Conservation (phyloP, 139 green algal species). For the Zygnema cylindricum region DNA sequence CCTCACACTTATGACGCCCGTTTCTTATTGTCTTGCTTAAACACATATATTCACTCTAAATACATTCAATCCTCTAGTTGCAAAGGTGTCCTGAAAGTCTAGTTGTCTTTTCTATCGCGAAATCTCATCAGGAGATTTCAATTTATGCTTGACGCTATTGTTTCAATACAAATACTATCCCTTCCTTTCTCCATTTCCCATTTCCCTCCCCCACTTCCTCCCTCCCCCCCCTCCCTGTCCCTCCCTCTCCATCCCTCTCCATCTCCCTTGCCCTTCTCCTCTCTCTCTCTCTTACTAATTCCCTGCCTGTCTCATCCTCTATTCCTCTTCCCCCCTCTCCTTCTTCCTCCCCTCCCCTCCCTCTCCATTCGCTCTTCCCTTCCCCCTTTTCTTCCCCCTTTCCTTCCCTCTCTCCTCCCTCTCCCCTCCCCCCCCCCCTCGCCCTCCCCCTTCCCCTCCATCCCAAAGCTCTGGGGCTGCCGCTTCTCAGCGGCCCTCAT, state of each 20-base stretch:
- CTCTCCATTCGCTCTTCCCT: constrained; percentile 78
- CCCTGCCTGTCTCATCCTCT: background rate
- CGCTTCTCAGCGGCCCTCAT: too few relatives aligned
- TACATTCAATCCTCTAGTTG: too few relatives aligned
- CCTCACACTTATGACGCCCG: too few relatives aligned
- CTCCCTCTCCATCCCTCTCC: background rate
- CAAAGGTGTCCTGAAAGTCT: too few relatives aligned
- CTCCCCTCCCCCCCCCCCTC: background rate
- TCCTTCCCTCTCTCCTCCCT: constrained; percentile 78
- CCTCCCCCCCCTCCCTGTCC: background rate
- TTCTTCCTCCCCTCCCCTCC: constrained; percentile 76
- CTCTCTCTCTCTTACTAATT: background rate
- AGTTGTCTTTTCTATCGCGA: too few relatives aligned
- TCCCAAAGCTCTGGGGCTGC: constrained; percentile 58
- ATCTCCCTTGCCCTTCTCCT: background rate
- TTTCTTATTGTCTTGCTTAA: too few relatives aligned
- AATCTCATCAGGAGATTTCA: too few relatives aligned
- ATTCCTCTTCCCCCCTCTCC: constrained; percentile 46
- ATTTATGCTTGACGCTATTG: too few relatives aligned
- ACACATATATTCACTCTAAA: too few relatives aligned
- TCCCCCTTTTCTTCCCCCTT: constrained; percentile 68
- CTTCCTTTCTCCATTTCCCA: background rate
- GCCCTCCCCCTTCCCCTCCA: background rate
- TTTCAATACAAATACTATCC: too few relatives aligned
- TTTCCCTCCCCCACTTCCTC: background rate